Conservation (phyloP, 2,329 filamentous ascomycete species). For the Thielaviopsis euricoi region DNA sequence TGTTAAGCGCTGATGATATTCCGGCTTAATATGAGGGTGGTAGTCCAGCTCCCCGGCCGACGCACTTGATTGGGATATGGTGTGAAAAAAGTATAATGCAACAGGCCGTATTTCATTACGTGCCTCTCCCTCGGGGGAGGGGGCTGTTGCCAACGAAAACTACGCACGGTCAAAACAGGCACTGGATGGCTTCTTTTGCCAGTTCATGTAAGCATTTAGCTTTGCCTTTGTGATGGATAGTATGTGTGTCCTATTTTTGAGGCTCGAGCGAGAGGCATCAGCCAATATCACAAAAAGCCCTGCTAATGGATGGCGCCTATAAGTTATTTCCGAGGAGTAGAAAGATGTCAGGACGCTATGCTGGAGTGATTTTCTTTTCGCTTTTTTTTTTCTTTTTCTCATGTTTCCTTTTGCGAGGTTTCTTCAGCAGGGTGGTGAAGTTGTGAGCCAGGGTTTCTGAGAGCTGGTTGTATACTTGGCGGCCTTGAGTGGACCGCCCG, state of each 20-base stretch:
- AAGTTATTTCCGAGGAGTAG: not conserved
- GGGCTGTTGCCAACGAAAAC: too few species aligned
- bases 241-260: not conserved
- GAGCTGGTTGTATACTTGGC: not conserved
- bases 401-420: not conserved
- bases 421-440: not conserved
- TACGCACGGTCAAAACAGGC: too few species aligned
- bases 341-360: not conserved
- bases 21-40: not conserved
- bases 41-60: not conserved
- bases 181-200: too few species aligned
- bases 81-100: not conserved
- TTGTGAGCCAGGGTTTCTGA: not conserved
- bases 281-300: not conserved
- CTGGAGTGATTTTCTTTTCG: not conserved
- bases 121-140: too few species aligned
- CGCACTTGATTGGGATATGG: not conserved
- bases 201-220: not conserved
- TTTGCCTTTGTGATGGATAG: not conserved
- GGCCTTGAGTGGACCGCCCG: not conserved
- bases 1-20: not conserved
- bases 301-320: not conserved
- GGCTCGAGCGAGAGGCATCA: not conserved
- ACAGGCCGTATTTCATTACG: not conserved
- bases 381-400: not conserved